These are phyloP conservation scores for Akebia trifoliata DNA, from an alignment of 164 flowering plant genomes.

Conservation along the genomic window DNA sequence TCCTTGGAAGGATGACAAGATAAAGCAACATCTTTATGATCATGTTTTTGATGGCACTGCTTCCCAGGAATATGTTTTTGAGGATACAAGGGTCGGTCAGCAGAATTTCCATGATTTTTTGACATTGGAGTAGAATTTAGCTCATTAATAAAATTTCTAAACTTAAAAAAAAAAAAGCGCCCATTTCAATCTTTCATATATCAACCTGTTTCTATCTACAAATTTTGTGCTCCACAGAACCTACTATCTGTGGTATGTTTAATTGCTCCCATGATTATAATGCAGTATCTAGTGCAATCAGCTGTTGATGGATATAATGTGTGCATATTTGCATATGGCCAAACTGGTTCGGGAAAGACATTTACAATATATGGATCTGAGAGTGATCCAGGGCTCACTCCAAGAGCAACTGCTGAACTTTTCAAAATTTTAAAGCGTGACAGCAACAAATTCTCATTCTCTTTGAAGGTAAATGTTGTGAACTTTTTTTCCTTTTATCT, in stretches of 20 bases:
- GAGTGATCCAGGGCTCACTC: conserved; percentile 83
- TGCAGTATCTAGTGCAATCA: conserved; percentile 97
- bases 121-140: neutral
- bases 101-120: neutral
- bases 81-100: conserved; percentile 71
- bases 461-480: conserved; percentile 60
- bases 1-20: conserved; percentile 88
- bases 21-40: conserved; percentile 84
- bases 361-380: conserved; percentile 94
- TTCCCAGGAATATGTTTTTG: conserved; percentile 89
- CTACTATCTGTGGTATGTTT: neutral
- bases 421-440: conserved; percentile 79
- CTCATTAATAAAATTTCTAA: too few relatives aligned
- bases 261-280: neutral
- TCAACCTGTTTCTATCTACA: neutral
- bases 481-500: neutral
- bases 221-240: neutral
- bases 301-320: conserved; percentile 97
- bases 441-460: conserved; percentile 71
- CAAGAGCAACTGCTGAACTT: conserved; percentile 78
- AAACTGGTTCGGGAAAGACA: conserved; percentile 99
- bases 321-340: conserved; percentile 98
- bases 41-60: conserved; percentile 75
- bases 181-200: neutral
- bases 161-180: too few relatives aligned